Evolutionary conservation across 192 early-diverging fungal genomes (phyloP).

Genomic region (Podila horticola): DNA sequence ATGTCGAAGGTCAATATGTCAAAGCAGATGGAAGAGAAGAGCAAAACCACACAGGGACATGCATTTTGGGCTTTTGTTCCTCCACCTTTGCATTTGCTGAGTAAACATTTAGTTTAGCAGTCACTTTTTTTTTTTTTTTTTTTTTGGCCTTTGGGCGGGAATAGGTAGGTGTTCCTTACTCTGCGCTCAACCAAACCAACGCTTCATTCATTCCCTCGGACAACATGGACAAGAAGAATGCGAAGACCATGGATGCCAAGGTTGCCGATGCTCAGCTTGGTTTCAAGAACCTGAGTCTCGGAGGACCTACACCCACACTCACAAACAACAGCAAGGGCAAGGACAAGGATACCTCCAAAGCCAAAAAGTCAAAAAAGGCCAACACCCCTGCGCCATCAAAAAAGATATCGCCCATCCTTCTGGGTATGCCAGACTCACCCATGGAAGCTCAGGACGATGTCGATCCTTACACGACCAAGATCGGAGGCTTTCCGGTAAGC

Average conservation of each 20-base stretch:
- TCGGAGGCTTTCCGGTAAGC: constrained; percentile 73
- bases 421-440: constrained; percentile 60
- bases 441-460: constrained; percentile 55
- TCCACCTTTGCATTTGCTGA: background rate
- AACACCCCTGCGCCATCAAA: constrained; percentile 23
- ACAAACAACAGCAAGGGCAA: constrained; percentile 16
- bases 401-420: constrained; percentile 47
- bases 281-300: background rate
- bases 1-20: no score
- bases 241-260: background rate
- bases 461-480: constrained; percentile 71
- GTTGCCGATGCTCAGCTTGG: background rate
- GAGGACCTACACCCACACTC: background rate
- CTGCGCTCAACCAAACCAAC: no score
- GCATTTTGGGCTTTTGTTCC: no score
- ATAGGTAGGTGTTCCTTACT: no score
- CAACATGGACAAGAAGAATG: constrained; percentile 4
- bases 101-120: background rate
- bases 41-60: background rate
- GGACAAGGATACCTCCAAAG: background rate
- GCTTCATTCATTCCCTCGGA: no score
- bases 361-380: constrained; percentile 4
- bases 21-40: no score
- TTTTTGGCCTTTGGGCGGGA: background rate
- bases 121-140: constrained; percentile 4